Percentiles rank a stretch among this genome's conserved stretches.
These are phyloP conservation scores for Takashimella koratensis DNA, from an alignment of 1,284 basidiomycete species.

Conservation along the genomic window DNA sequence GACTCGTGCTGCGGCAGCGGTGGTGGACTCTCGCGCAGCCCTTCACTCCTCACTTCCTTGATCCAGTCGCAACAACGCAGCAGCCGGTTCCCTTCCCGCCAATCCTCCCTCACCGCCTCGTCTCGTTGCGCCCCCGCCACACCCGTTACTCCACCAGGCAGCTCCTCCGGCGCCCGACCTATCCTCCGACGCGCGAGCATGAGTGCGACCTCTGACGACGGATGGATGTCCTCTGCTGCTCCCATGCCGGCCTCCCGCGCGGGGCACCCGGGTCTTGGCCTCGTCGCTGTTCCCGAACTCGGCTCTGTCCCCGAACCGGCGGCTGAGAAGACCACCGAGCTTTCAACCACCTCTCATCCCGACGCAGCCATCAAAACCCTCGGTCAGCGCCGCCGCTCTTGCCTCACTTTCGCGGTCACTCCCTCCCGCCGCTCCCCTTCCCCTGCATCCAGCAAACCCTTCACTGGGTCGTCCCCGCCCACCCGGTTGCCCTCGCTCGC, in stretches of 20 bases:
- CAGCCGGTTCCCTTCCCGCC: conserved; percentile 17
- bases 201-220: neutral
- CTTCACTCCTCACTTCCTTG: conserved; percentile 17
- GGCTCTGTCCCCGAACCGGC: neutral
- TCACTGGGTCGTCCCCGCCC: neutral
- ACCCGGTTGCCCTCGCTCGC: neutral
- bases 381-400: conserved; percentile 10
- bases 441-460: neutral
- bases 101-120: conserved; percentile 25
- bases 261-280: neutral
- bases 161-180: neutral
- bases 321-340: neutral
- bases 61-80: conserved; percentile 14
- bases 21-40: conserved; percentile 10
- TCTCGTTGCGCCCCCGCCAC: neutral
- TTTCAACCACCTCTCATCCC: neutral
- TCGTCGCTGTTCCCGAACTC: neutral
- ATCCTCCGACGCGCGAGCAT: neutral
- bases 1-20: neutral
- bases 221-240: neutral
- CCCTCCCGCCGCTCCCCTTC: conserved; percentile 11
- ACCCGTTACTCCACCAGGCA: neutral
- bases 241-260: neutral
- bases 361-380: neutral
- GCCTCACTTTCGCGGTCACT: conserved; percentile 21